phyloP scores from a whole-genome alignment of 805 yeast genomes.

The Nakazawaea anatomiae region DNA sequence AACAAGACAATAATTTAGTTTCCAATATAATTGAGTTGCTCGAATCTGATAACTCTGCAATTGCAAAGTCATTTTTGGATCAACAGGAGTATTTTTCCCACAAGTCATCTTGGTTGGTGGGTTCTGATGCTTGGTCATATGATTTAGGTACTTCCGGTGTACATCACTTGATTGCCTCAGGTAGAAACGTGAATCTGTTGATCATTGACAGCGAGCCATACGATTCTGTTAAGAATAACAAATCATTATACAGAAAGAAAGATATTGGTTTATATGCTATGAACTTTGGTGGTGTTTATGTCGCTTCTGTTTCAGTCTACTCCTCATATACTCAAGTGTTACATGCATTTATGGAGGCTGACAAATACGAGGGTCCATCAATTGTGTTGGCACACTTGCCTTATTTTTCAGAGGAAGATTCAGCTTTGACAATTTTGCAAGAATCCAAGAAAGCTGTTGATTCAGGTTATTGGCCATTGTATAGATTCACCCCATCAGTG shows the following conservation, averaged over 20 bases:
- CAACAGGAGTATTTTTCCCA: conserved; percentile 39
- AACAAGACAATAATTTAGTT: conserved; percentile 30
- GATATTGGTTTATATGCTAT: conserved; percentile 92
- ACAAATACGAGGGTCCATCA: conserved; percentile 84
- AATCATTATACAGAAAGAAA: conserved; percentile 62
- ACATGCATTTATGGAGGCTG: conserved; percentile 88
- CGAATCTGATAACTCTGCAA: conserved; percentile 31
- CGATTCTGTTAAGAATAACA: conserved; percentile 29
- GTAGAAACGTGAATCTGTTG: conserved; percentile 75
- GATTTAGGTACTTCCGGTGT: conserved; percentile 91
- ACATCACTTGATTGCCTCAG: conserved; percentile 73
- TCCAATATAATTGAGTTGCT: conserved; percentile 27
- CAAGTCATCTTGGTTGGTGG: conserved; percentile 74
- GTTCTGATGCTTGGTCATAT: conserved; percentile 94
- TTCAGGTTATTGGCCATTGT: conserved; percentile 94
- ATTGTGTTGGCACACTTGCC: conserved; percentile 89
- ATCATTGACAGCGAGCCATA: conserved; percentile 83
- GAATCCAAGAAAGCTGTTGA: conserved; percentile 89
- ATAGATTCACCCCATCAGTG: conserved; percentile 70
- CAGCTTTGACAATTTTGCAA: conserved; percentile 68
- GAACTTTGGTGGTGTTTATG: conserved; percentile 86
- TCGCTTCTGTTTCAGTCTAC: conserved; percentile 91
- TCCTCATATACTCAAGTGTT: conserved; percentile 90
- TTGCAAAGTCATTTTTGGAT: conserved; percentile 40
- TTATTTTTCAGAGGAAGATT: conserved; percentile 53